Conservation (phyloP, 2,329 filamentous ascomycete species). For the Ceratocystis cacaofunesta region DNA sequence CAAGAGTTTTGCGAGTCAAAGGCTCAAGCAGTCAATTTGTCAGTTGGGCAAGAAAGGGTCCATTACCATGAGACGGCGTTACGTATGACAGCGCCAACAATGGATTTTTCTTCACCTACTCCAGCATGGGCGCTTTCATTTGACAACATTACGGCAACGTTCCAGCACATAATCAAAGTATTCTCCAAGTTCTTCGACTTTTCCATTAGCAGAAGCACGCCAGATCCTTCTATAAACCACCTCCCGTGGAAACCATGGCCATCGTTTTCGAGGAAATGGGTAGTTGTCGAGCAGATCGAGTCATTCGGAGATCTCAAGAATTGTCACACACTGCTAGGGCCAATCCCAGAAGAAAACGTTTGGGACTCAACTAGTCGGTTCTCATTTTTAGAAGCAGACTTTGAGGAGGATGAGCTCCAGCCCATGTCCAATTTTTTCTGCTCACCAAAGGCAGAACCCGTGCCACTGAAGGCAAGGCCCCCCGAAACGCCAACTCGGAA, state of each 20-base stretch:
- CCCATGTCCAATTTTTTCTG: neutral
- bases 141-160: neutral
- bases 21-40: neutral
- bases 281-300: neutral
- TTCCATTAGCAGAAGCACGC: neutral
- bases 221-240: neutral
- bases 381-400: neutral
- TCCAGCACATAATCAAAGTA: neutral
- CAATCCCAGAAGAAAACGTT: neutral
- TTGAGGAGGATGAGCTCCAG: neutral
- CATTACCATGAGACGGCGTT: constrained; percentile 20
- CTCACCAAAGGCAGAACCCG: neutral
- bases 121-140: constrained; percentile 20
- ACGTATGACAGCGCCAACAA: constrained; percentile 22
- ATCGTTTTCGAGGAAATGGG: neutral
- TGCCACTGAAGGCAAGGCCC: neutral
- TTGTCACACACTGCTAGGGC: neutral
- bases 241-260: constrained; percentile 9
- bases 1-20: constrained; percentile 3
- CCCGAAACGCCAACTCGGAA: neutral
- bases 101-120: constrained; percentile 21
- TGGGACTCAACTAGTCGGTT: neutral
- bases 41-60: constrained; percentile 23
- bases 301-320: neutral
- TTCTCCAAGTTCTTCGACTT: neutral